Base-by-base conservation (phyloP, 129 eudicot species). In the Oenanthe sinensis region DNA sequence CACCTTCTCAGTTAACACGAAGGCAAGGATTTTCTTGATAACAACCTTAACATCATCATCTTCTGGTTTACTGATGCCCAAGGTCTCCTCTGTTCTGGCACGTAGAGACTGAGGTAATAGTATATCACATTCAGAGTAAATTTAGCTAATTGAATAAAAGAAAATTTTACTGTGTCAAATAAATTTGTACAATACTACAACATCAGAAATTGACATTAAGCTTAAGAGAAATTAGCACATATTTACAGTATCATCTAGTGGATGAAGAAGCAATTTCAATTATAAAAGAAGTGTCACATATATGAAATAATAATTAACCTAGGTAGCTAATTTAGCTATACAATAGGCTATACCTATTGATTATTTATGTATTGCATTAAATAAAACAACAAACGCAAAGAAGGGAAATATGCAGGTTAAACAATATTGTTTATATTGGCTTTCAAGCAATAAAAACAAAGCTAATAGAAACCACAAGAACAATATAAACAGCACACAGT, bases 1-100 rank as follows among this genome's bases (percentile, higher is more conserved):
- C 87, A 95, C 98, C 98, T 91, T 86, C 63, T 95, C 96, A 48
- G 89, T 81, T 73, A 95, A 82, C 11, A 96, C 84, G 79, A 95
- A 95, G 65, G 94, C 84, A 78, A 95, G 81, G 48, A 92, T 83
- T 84, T 95, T 90, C 80, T 90, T 91, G 80, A 87, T 62, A 74
- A 79, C 83, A 65, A 83, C 75, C 86, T 79, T 85, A 19, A 96
- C 79, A 63, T 87, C 86, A 65, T 42, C 76, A 52, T 82, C 96
- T 70, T 90, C 96, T 78, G 60, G 81, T 40, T 85, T 77, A 46
- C 84, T 81, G 54, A 48, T 81, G 42, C 79, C 85, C 88, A 85
- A 75, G 22, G 86, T 85, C 85, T 80, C 90, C 75, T 90, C 97
- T 77, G 90, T 88, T 83, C 82, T 88, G 75, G 97, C 98, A 83